A percentile compares a stretch with the other conserved stretches of the same genome.
These are phyloP conservation scores for Solanum clarkiae DNA, from an alignment of 257 asterid species.

Conservation along the genomic window DNA sequence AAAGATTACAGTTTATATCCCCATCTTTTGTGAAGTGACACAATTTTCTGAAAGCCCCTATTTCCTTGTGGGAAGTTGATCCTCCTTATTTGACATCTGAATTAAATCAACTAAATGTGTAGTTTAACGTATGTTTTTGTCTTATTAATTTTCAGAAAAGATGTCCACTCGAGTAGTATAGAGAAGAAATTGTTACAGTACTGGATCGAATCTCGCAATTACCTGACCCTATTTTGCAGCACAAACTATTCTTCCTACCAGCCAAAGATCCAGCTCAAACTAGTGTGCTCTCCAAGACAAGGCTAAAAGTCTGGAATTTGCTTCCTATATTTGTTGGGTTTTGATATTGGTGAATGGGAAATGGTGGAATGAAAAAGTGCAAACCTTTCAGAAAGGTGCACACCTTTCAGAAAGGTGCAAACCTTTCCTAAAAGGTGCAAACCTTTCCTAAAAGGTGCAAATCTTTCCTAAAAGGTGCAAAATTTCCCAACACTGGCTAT, in stretches of 20 bases:
- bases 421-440: too few relatives aligned
- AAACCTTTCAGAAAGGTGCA: too few relatives aligned
- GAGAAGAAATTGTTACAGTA: background rate
- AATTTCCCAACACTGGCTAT: too few relatives aligned
- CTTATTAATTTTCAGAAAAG: background rate
- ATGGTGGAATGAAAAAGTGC: too few relatives aligned
- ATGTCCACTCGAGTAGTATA: background rate
- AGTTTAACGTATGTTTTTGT: background rate
- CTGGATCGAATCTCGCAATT: background rate
- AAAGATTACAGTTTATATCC: too few relatives aligned
- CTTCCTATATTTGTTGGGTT: background rate
- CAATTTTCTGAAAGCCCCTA: background rate
- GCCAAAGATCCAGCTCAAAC: background rate
- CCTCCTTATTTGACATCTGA: background rate
- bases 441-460: too few relatives aligned
- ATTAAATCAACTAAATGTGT: background rate
- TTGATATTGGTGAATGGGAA: too few relatives aligned
- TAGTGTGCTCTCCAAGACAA: background rate
- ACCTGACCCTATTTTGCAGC: background rate
- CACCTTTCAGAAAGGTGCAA: too few relatives aligned
- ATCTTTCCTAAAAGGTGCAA: too few relatives aligned
- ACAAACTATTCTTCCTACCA: background rate
- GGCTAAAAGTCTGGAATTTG: background rate
- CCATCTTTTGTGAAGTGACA: background rate
- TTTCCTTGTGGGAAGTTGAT: background rate